These are phyloP conservation scores for Hippophae rhamnoides DNA, from an alignment of 306 rosid genomes.

Conservation along the genomic window DNA sequence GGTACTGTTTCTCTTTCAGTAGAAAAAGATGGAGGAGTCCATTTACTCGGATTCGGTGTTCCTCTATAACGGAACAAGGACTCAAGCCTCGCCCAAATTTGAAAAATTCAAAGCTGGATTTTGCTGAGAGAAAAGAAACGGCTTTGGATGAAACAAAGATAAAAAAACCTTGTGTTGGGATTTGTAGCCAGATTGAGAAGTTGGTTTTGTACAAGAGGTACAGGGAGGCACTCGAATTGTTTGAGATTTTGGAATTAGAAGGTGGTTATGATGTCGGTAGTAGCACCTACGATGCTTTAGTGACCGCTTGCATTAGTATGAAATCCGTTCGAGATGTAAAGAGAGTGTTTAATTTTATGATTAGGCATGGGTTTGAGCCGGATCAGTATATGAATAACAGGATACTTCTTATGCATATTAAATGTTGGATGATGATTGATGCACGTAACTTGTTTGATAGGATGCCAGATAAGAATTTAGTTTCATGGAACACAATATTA, in stretches of 20 bases:
- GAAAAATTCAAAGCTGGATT: slow-evolving; percentile 26
- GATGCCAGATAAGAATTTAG: slow-evolving; percentile 48
- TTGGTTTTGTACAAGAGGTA: slow-evolving; percentile 42
- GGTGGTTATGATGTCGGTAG: slow-evolving; percentile 35
- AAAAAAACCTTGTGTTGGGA: slow-evolving; percentile 30
- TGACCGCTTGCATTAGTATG: slow-evolving; percentile 61
- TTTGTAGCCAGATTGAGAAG: slow-evolving; percentile 67
- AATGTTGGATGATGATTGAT: slow-evolving; percentile 62
- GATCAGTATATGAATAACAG: slow-evolving; percentile 67
- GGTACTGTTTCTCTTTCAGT: slow-evolving; percentile 20
- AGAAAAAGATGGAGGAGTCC: slow-evolving; percentile 28
- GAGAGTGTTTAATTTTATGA: slow-evolving; percentile 49
- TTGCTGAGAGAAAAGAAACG: slow-evolving; percentile 18
- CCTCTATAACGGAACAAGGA: slow-evolving; percentile 35
- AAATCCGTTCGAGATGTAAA: slow-evolving; percentile 58
- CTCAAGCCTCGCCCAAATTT: slow-evolving; percentile 40
- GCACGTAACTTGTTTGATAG: slow-evolving; percentile 50
- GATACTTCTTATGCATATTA: slow-evolving; percentile 62
- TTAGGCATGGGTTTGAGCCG: slow-evolving; percentile 44
- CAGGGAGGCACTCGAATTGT: slow-evolving; percentile 67
- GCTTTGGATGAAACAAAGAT: slow-evolving; percentile 22
- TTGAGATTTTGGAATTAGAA: slow-evolving; percentile 62
- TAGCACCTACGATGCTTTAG: slow-evolving; percentile 60
- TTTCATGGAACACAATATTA: slow-evolving; percentile 59
- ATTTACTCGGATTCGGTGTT: slow-evolving; percentile 32